phyloP scores from a whole-genome alignment of 1,284 basidiomycete species.

The Naganishia cerealis region DNA sequence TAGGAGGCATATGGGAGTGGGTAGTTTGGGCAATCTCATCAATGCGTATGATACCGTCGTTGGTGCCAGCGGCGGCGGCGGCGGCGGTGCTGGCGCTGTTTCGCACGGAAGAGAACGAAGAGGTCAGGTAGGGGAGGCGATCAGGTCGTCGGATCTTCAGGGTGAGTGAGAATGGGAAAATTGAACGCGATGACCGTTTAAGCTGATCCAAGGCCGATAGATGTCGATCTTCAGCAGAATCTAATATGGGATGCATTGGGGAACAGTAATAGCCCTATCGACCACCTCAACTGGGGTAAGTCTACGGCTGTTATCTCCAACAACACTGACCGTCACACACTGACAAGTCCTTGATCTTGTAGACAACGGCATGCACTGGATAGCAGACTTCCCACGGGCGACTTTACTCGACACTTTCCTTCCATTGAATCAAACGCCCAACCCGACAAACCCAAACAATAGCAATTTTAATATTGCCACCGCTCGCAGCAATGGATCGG shows the following conservation, averaged over 20 bases:
- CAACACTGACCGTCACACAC: neutral
- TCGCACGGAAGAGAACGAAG: neutral
- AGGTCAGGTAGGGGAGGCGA: neutral
- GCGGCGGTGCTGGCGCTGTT: neutral
- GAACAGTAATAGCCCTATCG: conserved; percentile 19
- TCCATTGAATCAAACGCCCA: conserved; percentile 5
- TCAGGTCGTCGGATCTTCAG: too few relatives aligned
- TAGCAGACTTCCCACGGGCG: conserved; percentile 21
- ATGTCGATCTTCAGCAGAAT: conserved; percentile 29
- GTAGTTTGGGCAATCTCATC: conserved; percentile 10
- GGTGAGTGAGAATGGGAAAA: neutral
- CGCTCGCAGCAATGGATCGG: conserved; percentile 9
- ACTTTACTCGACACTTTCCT: conserved; percentile 17
- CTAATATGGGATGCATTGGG: conserved; percentile 31
- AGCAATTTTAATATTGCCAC: conserved; percentile 20
- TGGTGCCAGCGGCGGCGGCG: neutral
- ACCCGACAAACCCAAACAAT: conserved; percentile 19
- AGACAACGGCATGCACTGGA: conserved; percentile 34
- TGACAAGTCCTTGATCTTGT: neutral
- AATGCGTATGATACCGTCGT: conserved; percentile 16
- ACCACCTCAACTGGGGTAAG: conserved; percentile 30
- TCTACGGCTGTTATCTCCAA: neutral
- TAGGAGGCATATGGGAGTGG: neutral
- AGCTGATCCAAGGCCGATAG: neutral
- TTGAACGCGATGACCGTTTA: neutral